These are phyloP conservation scores for Zea mays DNA, from an alignment of 176 grass and related monocot genomes.

Conservation along the genomic window Zm-B73-REFERENCE-NAM-5.0 NC_050096.1:96579001-96579500, in stretches of 20 bases:
- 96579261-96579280: neutral
- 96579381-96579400: slow-evolving; percentile 19
- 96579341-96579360: too few species aligned
- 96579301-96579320: neutral
- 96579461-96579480: too few species aligned
- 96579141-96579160: neutral
- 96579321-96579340: neutral
- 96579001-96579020: slow-evolving; percentile 10
- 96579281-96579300: neutral
- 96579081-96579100: neutral
- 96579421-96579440: neutral
- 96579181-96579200: neutral
- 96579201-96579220: too few species aligned
- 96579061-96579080: slow-evolving; percentile 24
- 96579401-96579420: neutral
- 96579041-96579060: neutral
- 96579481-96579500: too few species aligned
- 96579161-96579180: too few species aligned
- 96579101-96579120: too few species aligned
- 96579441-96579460: too few species aligned
- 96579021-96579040: neutral
- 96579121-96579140: neutral
- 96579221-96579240: too few species aligned
- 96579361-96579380: too few species aligned
- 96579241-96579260: neutral